These are phyloP conservation scores for Aspergillus phoenicis DNA, from an alignment of 2,329 filamentous ascomycete genomes.

Conservation along the genomic window DNA sequence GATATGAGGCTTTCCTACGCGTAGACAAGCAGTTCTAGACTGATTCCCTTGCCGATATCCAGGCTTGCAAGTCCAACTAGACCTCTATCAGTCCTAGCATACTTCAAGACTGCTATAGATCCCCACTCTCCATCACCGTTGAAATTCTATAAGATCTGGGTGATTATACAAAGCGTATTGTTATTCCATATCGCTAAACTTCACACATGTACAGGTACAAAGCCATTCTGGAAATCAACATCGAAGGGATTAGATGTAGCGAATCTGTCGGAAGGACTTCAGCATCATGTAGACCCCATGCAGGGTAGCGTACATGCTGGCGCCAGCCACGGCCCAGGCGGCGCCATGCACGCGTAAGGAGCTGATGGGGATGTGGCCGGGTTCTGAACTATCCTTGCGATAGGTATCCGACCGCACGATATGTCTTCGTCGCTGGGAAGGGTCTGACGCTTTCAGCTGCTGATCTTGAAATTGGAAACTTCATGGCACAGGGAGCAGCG, in stretches of 20 bases:
- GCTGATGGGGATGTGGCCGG: constrained; percentile 15
- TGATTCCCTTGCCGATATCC: too few species aligned
- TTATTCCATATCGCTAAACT: too few species aligned
- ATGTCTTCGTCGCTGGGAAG: neutral
- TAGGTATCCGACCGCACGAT: constrained; percentile 8
- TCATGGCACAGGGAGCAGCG: neutral
- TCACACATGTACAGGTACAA: too few species aligned
- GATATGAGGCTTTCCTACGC: too few species aligned
- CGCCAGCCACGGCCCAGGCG: constrained; percentile 26
- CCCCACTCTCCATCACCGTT: too few species aligned
- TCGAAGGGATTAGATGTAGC: constrained; percentile 18
- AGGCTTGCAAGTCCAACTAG: too few species aligned
- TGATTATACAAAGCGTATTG: too few species aligned
- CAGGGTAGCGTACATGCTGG: constrained; percentile 25
- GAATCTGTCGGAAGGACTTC: constrained; percentile 23
- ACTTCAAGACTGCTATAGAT: too few species aligned
- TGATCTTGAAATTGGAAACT: neutral
- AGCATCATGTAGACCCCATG: constrained; percentile 24
- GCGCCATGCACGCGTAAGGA: constrained; percentile 25
- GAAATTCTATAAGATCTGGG: too few species aligned
- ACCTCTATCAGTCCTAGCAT: too few species aligned
- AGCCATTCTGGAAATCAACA: too few species aligned
- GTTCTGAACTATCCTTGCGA: neutral
- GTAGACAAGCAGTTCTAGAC: too few species aligned
- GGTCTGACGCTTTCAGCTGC: neutral